Evolutionary conservation across 176 grass and related monocot species (phyloP).

Genomic region (Stipa capillata): DNA sequence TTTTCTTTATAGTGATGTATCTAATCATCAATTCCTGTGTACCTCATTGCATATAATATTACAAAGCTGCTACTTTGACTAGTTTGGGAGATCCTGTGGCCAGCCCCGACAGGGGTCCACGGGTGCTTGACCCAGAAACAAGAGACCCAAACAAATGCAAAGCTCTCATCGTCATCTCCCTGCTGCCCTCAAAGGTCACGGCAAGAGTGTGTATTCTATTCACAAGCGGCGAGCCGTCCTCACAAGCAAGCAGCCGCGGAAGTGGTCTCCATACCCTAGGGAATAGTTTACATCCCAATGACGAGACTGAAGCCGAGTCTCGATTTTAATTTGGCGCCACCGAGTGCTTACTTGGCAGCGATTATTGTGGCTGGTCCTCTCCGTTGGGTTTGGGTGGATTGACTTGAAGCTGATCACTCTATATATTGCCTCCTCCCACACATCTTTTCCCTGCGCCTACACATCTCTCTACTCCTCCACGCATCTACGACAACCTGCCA

Average conservation of each 20-base stretch:
- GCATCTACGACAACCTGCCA: neutral
- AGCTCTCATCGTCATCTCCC: neutral
- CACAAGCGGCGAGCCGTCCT: too few relatives aligned
- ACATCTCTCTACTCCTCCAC: neutral
- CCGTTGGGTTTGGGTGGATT: neutral
- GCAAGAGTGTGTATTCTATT: too few relatives aligned
- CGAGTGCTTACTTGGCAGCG: too few relatives aligned
- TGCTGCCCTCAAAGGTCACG: too few relatives aligned
- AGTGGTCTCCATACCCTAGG: too few relatives aligned
- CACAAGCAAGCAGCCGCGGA: too few relatives aligned
- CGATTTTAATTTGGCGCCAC: too few relatives aligned
- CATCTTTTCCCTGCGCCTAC: neutral
- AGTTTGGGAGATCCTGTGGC: neutral
- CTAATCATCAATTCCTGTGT: neutral
- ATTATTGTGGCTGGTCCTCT: neutral
- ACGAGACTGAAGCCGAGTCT: too few relatives aligned
- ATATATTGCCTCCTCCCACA: neutral
- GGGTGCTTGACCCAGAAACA: slow-evolving; percentile 6
- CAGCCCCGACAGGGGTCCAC: neutral
- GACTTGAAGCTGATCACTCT: neutral
- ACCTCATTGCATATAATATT: neutral
- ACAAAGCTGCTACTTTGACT: neutral
- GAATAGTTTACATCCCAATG: too few relatives aligned
- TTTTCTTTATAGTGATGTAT: neutral
- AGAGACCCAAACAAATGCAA: neutral